Evolutionary conservation across 805 yeast species (phyloP).

Genomic region (Dipodascus albidus): DNA sequence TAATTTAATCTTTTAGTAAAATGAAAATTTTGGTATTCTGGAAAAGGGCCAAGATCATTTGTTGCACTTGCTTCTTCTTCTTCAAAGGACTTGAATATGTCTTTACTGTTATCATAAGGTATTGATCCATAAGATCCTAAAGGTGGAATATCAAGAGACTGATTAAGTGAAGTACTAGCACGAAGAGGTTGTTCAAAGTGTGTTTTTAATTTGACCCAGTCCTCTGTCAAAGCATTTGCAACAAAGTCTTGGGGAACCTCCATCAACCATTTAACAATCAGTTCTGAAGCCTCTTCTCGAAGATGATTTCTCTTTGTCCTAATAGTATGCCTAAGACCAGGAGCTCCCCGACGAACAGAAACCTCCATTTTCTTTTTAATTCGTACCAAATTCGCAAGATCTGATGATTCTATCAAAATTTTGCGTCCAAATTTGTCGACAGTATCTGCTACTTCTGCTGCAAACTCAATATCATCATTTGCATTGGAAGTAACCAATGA

Average conservation of each 20-base stretch:
- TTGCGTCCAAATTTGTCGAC: neutral
- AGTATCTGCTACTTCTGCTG: neutral
- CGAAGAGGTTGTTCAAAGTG: neutral
- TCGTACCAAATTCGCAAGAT: neutral
- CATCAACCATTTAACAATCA: neutral
- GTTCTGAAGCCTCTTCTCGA: neutral
- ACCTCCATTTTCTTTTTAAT: neutral
- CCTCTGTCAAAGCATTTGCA: neutral
- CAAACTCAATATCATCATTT: neutral
- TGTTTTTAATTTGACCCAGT: neutral
- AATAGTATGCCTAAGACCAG: neutral
- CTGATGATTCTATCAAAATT: neutral
- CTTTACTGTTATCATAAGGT: neutral
- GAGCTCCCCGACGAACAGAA: neutral
- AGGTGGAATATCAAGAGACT: neutral
- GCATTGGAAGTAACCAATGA: neutral
- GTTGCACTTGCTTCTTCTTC: neutral
- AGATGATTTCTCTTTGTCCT: neutral
- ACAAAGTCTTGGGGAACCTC: neutral
- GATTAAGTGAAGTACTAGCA: neutral
- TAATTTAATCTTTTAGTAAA: conserved; percentile 37
- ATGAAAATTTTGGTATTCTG: neutral
- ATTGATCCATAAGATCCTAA: neutral
- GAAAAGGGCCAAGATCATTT: neutral
- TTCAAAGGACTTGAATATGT: neutral